phyloP scores from a whole-genome alignment of 2,329 filamentous ascomycete species.

The Penicillium sumatraense region DNA sequence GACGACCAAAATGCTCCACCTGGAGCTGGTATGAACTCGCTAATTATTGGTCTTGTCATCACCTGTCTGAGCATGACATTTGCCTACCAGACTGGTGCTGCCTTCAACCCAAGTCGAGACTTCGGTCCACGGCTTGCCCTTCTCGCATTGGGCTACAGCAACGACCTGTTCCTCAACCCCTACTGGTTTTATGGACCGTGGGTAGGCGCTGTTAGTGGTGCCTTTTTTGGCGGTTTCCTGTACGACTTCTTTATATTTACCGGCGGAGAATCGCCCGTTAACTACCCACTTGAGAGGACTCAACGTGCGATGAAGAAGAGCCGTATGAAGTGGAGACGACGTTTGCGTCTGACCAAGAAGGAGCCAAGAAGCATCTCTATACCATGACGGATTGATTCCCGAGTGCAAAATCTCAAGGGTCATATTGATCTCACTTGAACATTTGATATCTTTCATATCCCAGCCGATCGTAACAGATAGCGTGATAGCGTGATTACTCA shows the following conservation, averaged over 20 bases:
- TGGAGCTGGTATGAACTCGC: conserved; percentile 57
- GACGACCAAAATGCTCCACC: conserved; percentile 54
- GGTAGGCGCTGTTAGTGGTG: conserved; percentile 43
- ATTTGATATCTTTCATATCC: background rate
- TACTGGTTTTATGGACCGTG: conserved; percentile 56
- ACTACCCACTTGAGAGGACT: conserved; percentile 53
- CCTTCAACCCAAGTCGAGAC: conserved; percentile 56
- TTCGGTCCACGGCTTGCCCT: conserved; percentile 55
- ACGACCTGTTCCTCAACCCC: conserved; percentile 45
- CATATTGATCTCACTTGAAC: background rate
- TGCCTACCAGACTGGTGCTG: conserved; percentile 53
- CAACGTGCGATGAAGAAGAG: conserved; percentile 53
- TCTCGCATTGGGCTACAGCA: conserved; percentile 50
- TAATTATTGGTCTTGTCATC: conserved; percentile 53
- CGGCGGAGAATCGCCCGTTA: conserved; percentile 56
- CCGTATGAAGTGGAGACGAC: conserved; percentile 33
- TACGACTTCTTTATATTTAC: conserved; percentile 59
- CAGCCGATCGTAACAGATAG: too few species aligned
- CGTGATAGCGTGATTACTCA: too few species aligned
- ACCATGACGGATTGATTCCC: background rate
- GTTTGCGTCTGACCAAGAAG: conserved; percentile 29
- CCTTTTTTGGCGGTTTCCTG: conserved; percentile 51
- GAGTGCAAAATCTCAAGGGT: background rate
- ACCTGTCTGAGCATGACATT: conserved; percentile 42
- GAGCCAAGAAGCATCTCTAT: background rate